Base-by-base conservation (phyloP, 1,284 basidiomycete species). In the Ganoderma lingzhi region DNA sequence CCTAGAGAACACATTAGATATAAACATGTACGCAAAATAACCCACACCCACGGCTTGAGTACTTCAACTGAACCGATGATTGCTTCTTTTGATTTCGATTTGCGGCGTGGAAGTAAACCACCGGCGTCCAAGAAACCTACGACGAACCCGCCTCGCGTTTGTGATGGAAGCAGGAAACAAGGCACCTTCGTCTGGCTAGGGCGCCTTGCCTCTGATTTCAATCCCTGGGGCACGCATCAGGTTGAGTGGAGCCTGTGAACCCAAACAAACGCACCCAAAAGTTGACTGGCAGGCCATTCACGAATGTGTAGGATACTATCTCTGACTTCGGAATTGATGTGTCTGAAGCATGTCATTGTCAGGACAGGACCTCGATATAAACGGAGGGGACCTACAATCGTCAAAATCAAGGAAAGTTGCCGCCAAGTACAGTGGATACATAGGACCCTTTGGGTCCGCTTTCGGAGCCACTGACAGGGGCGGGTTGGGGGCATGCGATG, bases 351-450 rank as follows among this genome's bases (percentile, higher is more conserved):
- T 1, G 9, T 32, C 63, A 28, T 10, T 23, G 14, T 64, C 63
- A 44, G 51, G 39, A 32, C 6, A 41, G 10, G 10, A 5, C 2
- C 14, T 28, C 23, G 14, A 30, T 28, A 17, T 4, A 3, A 30
- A 28, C 23, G 8, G 23, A 55, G 51, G n/a, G 65, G 61, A 71
- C 87, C 73, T 78, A 92, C 91, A 90, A 70, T 90, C 85, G 56
- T 85, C 85, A 63, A 89, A 88, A 69, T 92, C 86, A 37, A 91
- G 76, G 71, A 85, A 87, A 62, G 83, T 85, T 30, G 85, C 82
- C 6, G 85, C 82, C 2, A 93, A 77, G 74, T 87, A 87, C 23
- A 88, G 62, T 1, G 65, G 67, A 23, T 75, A 70, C 74, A 76
- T 15, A 80, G 72, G 30, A 73, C 17, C 68, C 60, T 74, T 74